These are phyloP conservation scores for Penicillium thymicola DNA, from an alignment of 2,329 filamentous ascomycete genomes.

Conservation along the genomic window DNA sequence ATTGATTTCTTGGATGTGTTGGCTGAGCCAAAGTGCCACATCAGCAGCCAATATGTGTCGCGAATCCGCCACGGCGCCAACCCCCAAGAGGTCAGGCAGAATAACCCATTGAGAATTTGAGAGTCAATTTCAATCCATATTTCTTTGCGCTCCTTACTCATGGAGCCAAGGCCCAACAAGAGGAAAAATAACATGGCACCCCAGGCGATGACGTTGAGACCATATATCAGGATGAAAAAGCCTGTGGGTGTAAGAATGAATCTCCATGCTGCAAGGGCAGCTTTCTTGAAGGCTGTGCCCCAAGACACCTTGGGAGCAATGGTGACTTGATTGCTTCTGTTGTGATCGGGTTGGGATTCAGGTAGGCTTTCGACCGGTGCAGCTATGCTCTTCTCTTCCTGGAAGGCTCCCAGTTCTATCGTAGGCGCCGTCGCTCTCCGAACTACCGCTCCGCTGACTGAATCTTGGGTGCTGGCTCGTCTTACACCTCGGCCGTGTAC, in stretches of 20 bases:
- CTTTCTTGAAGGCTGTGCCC: neutral
- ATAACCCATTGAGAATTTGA: neutral
- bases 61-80: neutral
- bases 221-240: neutral
- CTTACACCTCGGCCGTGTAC: neutral
- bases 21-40: neutral
- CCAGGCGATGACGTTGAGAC: constrained; percentile 3
- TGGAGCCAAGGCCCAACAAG: neutral
- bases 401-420: neutral
- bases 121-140: constrained; percentile 4
- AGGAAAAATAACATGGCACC: constrained; percentile 2
- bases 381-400: neutral
- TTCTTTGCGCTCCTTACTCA: neutral
- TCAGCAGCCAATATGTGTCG: neutral
- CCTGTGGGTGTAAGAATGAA: neutral
- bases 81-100: neutral
- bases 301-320: neutral
- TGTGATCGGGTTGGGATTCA: no score
- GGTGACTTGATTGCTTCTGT: neutral
- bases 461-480: neutral
- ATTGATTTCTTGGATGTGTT: neutral
- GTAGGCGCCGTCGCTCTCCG: neutral
- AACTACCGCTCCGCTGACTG: neutral
- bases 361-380: neutral
- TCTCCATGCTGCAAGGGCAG: neutral